These are phyloP conservation scores for Raffaelea arxii DNA, from an alignment of 2,329 filamentous ascomycete species.

Conservation along the genomic window DNA sequence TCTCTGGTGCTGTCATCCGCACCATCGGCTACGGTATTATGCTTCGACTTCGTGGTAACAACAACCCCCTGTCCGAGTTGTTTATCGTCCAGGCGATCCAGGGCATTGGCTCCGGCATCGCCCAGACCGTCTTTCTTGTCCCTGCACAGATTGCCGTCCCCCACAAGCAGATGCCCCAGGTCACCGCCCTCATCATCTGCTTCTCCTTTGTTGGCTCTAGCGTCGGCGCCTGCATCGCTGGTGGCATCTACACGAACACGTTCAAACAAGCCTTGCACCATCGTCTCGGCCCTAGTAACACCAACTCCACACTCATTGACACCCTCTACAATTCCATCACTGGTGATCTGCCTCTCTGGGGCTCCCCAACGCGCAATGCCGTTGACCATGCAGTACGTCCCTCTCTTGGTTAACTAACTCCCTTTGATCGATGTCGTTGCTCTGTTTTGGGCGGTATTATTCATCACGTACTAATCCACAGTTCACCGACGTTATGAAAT, in stretches of 20 bases:
- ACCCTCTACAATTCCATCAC: slow-evolving; percentile 35
- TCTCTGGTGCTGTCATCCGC: slow-evolving; percentile 29
- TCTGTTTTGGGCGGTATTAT: background rate
- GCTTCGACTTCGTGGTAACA: slow-evolving; percentile 34
- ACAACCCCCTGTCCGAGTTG: slow-evolving; percentile 33
- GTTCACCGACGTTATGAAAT: slow-evolving; percentile 19
- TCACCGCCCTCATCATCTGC: slow-evolving; percentile 34
- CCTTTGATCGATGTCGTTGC: background rate
- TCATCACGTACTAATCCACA: background rate
- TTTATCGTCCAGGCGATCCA: slow-evolving; percentile 38
- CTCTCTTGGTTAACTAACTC: background rate
- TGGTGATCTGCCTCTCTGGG: slow-evolving; percentile 27
- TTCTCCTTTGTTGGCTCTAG: slow-evolving; percentile 29
- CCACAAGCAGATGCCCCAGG: slow-evolving; percentile 34
- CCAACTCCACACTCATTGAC: slow-evolving; percentile 22
- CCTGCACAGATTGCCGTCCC: slow-evolving; percentile 34
- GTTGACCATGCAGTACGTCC: slow-evolving; percentile 28
- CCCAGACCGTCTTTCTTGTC: slow-evolving; percentile 31
- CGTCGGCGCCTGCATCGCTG: slow-evolving; percentile 31
- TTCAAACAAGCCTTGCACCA: slow-evolving; percentile 26
- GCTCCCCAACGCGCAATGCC: slow-evolving; percentile 27
- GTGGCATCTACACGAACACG: slow-evolving; percentile 38
- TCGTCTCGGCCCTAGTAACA: slow-evolving; percentile 22
- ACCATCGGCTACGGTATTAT: slow-evolving; percentile 40
- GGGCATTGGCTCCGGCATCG: slow-evolving; percentile 35